phyloP scores from a whole-genome alignment of 768 basidiomycete genomes.

The Gelatoporia subvermispora region DNA sequence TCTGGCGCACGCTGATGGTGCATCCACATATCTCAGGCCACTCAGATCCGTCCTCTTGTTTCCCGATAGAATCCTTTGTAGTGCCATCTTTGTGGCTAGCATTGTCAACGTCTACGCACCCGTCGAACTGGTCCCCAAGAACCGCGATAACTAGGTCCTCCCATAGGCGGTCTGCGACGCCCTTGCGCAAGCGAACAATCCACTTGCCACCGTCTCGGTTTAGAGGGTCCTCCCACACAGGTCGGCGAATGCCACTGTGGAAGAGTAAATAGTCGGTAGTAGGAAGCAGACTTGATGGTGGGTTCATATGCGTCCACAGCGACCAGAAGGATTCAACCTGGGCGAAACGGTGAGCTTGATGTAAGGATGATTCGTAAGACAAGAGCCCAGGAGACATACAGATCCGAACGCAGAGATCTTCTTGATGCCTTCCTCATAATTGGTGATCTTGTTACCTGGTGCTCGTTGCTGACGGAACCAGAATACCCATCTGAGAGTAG shows the following conservation, averaged over 20 bases:
- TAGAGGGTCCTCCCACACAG: constrained; percentile 94
- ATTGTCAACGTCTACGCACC: constrained; percentile 42
- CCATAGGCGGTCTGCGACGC: constrained; percentile 87
- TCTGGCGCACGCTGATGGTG: constrained; percentile 89
- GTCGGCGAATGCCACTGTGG: constrained; percentile 77
- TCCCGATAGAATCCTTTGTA: constrained; percentile 27
- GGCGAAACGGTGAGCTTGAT: neutral
- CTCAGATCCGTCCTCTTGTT: constrained; percentile 36
- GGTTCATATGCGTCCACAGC: constrained; percentile 84
- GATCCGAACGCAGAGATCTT: constrained; percentile 87
- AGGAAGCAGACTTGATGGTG: constrained; percentile 77
- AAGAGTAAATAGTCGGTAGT: constrained; percentile 96
- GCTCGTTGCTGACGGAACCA: constrained; percentile 90
- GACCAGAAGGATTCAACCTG: constrained; percentile 97
- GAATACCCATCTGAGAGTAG: constrained; percentile 68
- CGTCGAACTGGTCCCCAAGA: constrained; percentile 87
- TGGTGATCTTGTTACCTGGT: constrained; percentile 84
- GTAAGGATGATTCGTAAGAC: neutral
- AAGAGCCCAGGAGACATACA: constrained; percentile 34
- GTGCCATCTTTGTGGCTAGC: constrained; percentile 11
- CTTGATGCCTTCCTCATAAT: constrained; percentile 94
- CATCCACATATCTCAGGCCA: constrained; percentile 90
- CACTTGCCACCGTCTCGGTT: constrained; percentile 89
- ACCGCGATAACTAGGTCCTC: constrained; percentile 84
- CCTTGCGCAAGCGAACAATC: constrained; percentile 90